Conservation (phyloP, 108 stramenopile genomes). For the Cyclotella cryptica region DNA sequence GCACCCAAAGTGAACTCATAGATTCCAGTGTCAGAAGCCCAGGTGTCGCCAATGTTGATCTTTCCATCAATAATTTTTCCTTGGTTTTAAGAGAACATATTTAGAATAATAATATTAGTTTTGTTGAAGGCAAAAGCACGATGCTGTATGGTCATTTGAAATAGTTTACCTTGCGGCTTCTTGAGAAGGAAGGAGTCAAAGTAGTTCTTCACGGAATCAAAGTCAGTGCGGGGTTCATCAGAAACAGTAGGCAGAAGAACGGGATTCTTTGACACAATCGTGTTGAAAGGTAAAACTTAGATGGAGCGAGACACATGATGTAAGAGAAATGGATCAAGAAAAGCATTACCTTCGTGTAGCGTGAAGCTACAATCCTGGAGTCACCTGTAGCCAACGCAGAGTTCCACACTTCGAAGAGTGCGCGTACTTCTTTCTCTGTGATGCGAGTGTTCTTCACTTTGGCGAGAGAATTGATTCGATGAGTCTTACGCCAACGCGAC, state of each 20-base stretch:
- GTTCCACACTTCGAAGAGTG: slow-evolving; percentile 77
- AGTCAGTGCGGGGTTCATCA: slow-evolving; percentile 56
- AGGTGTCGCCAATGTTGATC: slow-evolving; percentile 55
- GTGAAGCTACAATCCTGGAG: no score
- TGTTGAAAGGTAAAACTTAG: slow-evolving; percentile 49
- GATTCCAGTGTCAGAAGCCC: slow-evolving; percentile 56
- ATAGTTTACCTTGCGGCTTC: slow-evolving; percentile 52
- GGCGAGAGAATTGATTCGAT: slow-evolving; percentile 14
- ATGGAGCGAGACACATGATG: neutral
- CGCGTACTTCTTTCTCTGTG: slow-evolving; percentile 61
- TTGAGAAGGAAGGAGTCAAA: slow-evolving; percentile 55
- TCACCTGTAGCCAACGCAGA: no score
- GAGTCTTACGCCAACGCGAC: no score
- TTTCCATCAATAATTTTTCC: no score
- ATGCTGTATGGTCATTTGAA: neutral
- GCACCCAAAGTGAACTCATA: slow-evolving; percentile 67
- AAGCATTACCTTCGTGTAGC: slow-evolving; percentile 46
- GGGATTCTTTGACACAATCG: no score
- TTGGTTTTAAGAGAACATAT: neutral
- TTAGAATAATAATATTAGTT: neutral
- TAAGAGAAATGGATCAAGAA: neutral
- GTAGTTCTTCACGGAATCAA: slow-evolving; percentile 54
- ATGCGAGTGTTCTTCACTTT: slow-evolving; percentile 27
- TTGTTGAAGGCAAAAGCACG: neutral
- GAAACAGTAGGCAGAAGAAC: no score